These are phyloP conservation scores for Tuber melanosporum DNA, from an alignment of 495 filamentous ascomycete species.

Conservation along the genomic window DNA sequence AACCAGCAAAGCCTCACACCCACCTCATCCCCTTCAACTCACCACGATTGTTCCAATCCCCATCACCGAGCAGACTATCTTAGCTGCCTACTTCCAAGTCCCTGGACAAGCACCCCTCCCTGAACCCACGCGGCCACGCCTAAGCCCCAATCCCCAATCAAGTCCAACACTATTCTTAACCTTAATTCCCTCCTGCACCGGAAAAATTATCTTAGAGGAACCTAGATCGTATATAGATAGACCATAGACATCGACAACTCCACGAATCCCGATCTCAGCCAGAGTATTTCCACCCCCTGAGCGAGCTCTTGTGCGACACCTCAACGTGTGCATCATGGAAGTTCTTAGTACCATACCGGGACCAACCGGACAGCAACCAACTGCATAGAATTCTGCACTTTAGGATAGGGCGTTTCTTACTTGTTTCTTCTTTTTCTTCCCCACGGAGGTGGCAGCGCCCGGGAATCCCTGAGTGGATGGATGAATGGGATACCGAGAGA, in stretches of 20 bases:
- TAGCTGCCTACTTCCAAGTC: background rate
- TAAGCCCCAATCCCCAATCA: background rate
- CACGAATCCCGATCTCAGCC: background rate
- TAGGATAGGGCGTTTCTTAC: background rate
- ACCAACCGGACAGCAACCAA: background rate
- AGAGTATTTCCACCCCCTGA: background rate
- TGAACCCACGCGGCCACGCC: background rate
- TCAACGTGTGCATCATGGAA: background rate
- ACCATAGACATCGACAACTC: background rate
- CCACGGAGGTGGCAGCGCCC: background rate
- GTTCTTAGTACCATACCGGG: background rate
- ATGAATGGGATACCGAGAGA: background rate
- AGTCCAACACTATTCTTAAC: constrained; percentile 12
- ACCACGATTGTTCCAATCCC: background rate
- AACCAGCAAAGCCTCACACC: background rate
- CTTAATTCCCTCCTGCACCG: constrained; percentile 6
- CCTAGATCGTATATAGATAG: constrained; percentile 10
- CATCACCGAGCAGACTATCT: background rate
- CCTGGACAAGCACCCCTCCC: background rate
- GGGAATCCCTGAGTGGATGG: background rate
- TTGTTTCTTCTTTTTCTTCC: background rate
- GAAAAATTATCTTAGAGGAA: constrained; percentile 18
- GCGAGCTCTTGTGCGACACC: background rate
- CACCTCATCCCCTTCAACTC: background rate
- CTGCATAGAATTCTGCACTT: background rate